A percentile compares a stretch with the other conserved stretches of the same genome.
These are phyloP conservation scores for Umbilicus rupestris DNA, from an alignment of 164 flowering plant species.

Conservation along the genomic window DNA sequence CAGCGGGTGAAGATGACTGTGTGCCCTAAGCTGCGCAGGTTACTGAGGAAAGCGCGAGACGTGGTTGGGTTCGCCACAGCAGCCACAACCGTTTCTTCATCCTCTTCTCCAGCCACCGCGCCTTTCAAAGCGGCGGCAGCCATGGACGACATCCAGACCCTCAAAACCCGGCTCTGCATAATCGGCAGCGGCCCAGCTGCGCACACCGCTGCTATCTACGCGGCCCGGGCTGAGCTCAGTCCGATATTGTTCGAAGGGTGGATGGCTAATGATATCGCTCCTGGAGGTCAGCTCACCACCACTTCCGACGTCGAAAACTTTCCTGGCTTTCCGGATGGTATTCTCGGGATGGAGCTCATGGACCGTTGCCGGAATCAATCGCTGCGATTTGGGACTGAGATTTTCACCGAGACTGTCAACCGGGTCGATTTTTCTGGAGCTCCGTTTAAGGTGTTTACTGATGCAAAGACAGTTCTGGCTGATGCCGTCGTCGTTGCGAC, in stretches of 20 bases:
- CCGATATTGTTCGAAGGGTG: slow-evolving; percentile 92
- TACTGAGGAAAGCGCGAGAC: slow-evolving; percentile 15
- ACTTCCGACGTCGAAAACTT: slow-evolving; percentile 96
- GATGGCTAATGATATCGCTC: slow-evolving; percentile 95
- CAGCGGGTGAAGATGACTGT: background rate
- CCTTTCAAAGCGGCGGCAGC: slow-evolving; percentile 14
- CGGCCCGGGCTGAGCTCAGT: slow-evolving; percentile 82
- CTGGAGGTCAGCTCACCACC: slow-evolving; percentile 98
- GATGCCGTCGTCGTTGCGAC: slow-evolving; percentile 78
- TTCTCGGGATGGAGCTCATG: slow-evolving; percentile 59
- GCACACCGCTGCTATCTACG: slow-evolving; percentile 94
- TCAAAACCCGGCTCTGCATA: slow-evolving; percentile 67
- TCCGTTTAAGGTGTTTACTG: slow-evolving; percentile 59
- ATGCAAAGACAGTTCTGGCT: slow-evolving; percentile 46
- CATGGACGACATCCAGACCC: slow-evolving; percentile 32
- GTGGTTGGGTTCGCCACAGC: slow-evolving; percentile 16
- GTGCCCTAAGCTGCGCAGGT: slow-evolving; percentile 5
- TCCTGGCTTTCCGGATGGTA: slow-evolving; percentile 88
- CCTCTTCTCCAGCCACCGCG: slow-evolving; percentile 15
- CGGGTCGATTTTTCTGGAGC: slow-evolving; percentile 47
- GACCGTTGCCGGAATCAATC: slow-evolving; percentile 65
- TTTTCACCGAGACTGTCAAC: slow-evolving; percentile 68
- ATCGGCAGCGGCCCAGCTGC: slow-evolving; percentile 96
- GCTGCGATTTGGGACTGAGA: slow-evolving; percentile 54
- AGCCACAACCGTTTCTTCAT: background rate